Percentiles rank a stretch among this genome's conserved stretches.
phyloP scores from a whole-genome alignment of 1,284 basidiomycete genomes.

The Cystobasidium pallidum region DNA sequence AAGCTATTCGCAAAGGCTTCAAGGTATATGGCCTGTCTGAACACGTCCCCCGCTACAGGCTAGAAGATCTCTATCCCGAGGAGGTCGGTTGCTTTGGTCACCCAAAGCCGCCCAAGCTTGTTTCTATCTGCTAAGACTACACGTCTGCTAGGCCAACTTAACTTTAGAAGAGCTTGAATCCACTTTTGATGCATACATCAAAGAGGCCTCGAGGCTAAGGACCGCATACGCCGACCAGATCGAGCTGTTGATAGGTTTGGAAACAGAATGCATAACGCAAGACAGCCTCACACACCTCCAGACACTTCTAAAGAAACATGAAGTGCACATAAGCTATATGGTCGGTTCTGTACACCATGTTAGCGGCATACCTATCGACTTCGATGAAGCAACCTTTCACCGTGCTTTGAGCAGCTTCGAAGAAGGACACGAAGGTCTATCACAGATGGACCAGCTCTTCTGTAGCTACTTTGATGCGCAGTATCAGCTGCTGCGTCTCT shows the following conservation, averaged over 20 bases:
- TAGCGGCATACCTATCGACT: conserved; percentile 86
- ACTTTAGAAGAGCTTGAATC: conserved; percentile 56
- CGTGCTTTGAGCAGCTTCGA: conserved; percentile 63
- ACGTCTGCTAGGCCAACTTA: conserved; percentile 43
- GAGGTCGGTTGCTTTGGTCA: conserved; percentile 70
- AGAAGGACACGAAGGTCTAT: conserved; percentile 18
- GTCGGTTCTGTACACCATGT: conserved; percentile 95
- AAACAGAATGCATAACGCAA: conserved; percentile 84
- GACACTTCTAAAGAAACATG: conserved; percentile 61
- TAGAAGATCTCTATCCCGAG: conserved; percentile 87
- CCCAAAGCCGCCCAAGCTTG: no score
- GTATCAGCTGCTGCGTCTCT: conserved; percentile 67
- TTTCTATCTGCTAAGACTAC: neutral
- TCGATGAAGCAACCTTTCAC: conserved; percentile 74
- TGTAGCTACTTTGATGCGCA: conserved; percentile 81
- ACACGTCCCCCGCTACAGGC: conserved; percentile 85
- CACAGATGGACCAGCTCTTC: conserved; percentile 60
- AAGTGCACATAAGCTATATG: conserved; percentile 77
- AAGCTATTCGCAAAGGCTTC: conserved; percentile 79
- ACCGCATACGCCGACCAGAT: conserved; percentile 66
- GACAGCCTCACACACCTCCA: conserved; percentile 65
- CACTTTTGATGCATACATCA: conserved; percentile 71
- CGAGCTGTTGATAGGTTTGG: conserved; percentile 81
- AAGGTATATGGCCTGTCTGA: conserved; percentile 86
- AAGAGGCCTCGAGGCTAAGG: conserved; percentile 77